A percentile compares a stretch with the other conserved stretches of the same genome.
These are phyloP conservation scores for Dalechampia spathulata DNA, from an alignment of 441 rosid species.

Conservation along the genomic window DNA sequence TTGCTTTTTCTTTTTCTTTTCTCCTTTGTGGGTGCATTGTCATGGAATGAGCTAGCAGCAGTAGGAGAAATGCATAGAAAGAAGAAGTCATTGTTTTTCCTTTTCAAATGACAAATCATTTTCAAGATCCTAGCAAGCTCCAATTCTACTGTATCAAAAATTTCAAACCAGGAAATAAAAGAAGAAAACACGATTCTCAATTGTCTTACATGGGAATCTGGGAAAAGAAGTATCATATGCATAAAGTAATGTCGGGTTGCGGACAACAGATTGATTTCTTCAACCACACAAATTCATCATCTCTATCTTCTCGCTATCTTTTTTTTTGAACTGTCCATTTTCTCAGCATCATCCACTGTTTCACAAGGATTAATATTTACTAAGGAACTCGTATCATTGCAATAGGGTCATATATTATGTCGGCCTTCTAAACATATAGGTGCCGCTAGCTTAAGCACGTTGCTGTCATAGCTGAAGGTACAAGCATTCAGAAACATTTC, in stretches of 20 bases:
- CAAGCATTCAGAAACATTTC: background rate
- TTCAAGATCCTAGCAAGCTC: background rate
- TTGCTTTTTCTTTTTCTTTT: background rate
- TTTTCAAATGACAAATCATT: background rate
- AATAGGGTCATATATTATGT: no score
- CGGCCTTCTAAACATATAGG: no score
- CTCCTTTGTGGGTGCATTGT: no score
- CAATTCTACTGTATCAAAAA: background rate
- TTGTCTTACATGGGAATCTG: constrained; percentile 5
- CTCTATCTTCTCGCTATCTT: no score
- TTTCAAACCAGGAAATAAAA: background rate
- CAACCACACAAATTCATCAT: no score
- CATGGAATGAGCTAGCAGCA: background rate
- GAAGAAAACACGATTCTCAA: background rate
- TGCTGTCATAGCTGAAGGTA: background rate
- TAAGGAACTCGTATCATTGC: no score
- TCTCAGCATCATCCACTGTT: no score
- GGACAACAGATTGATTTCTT: no score
- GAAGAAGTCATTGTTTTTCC: background rate
- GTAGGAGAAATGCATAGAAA: background rate
- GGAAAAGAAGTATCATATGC: background rate
- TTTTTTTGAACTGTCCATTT: no score
- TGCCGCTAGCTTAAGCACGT: no score
- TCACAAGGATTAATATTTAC: no score
- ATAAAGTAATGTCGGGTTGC: background rate